Base-by-base conservation (phyloP, 331 rosid genomes). In the Cydonia oblonga region DNA sequence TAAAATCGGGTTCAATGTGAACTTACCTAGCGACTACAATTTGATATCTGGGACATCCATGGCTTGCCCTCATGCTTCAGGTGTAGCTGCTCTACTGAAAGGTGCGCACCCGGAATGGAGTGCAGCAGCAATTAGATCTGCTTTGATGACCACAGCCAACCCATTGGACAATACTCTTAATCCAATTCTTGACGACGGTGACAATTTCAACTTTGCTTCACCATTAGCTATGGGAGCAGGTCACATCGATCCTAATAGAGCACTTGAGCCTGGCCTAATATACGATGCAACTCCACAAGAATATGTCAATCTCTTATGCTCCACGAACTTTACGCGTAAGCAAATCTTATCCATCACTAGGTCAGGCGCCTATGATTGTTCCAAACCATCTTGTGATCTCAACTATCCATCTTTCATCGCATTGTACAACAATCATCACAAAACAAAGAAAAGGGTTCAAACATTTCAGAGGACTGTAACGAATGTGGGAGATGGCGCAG, bases 181-280 rank as follows among this genome's bases (percentile, higher is more conserved):
- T 24, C 88, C 87, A 2, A 85, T 86, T 5, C 33, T 6, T 12
- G 88, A 89, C 19, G 78, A 78, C 20, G 83, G 75, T 28, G 23
- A 33, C 20, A 8, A 23, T 5, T 35, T 32, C 24, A 30, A 68
- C 8, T 16, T 24, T 23, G 88, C 90, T 57, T 79, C 88, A 1
- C 90, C 91, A 51, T 49, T 83, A 1, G 86, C 81, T 4, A 83
- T 85, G 64, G 96, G 92, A 57, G 79, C 92, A 0, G 96, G 92
- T 12, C 81, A 85, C 13, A 63, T 87, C 3, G 79, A 83, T 58
- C 90, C 91, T 1, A 85, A 81, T 15, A 76, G 38, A 76, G 96
- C 96, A 44, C 76, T 84, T 69, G 80, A 85, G 23, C 92, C 90
- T 0, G 92, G 96, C 66, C 73, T 89, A 23, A 32, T 87, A 4